These are phyloP conservation scores for Hanseniaspora jakobsenii DNA, from an alignment of 805 yeast genomes.

Conservation along the genomic window DNA sequence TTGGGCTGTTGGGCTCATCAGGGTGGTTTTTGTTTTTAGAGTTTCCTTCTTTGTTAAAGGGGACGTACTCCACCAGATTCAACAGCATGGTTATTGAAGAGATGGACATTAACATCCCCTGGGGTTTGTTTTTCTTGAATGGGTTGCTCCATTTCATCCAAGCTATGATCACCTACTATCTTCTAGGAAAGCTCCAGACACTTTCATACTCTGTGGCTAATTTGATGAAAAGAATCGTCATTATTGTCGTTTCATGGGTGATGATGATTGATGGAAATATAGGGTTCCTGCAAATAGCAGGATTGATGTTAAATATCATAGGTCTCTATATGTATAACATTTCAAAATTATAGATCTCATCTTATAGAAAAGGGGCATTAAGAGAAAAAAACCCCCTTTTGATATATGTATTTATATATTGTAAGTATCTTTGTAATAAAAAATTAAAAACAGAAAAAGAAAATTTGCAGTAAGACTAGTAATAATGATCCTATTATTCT, in stretches of 20 bases:
- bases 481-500: no score
- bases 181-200: conserved; percentile 70
- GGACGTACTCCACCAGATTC: conserved; percentile 18
- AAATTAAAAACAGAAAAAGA: no score
- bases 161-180: conserved; percentile 67
- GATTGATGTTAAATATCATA: conserved; percentile 38
- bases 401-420: no score
- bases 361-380: background rate
- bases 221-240: conserved; percentile 76
- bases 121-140: conserved; percentile 45
- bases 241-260: conserved; percentile 65
- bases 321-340: conserved; percentile 55
- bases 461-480: no score
- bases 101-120: conserved; percentile 29
- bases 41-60: conserved; percentile 29
- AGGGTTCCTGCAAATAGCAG: conserved; percentile 37
- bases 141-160: conserved; percentile 72
- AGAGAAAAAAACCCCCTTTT: no score
- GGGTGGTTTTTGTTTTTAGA: conserved; percentile 63
- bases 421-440: no score
- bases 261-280: conserved; percentile 30
- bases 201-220: conserved; percentile 78
- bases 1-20: conserved; percentile 61
- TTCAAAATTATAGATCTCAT: conserved; percentile 23
- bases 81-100: conserved; percentile 21